Base-by-base conservation (phyloP, 768 basidiomycete species). In the Boletus rubroflammeus region DNA sequence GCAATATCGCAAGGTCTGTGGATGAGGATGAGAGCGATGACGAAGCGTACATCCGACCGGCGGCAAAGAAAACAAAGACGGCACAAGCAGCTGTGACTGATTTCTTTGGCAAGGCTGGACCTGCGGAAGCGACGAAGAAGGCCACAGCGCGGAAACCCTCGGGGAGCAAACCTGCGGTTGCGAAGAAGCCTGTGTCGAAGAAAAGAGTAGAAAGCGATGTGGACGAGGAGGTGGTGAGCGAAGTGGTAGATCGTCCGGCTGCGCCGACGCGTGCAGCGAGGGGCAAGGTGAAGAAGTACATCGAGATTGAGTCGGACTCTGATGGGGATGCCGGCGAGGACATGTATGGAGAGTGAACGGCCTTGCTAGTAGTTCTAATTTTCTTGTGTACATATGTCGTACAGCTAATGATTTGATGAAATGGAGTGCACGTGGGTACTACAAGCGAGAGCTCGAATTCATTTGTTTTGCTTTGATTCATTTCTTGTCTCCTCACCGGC, bases 201-300 rank as follows among this genome's bases (percentile, higher is more conserved):
- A 73, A 72, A 61, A 65, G 65, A 34, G 68, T 70, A 19, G 71
- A 70, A 31, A 71, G 71, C 34, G 77, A 78, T 25, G 76, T 78
- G 44, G 78, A 81, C 10, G 80, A 78, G 23, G 68, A 42, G 38
- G 10, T 61, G n/a, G 67, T 75, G 56, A 78, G 79, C 38, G 79
- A 77, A 11, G 60, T 73, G 17, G 72, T 72, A 7, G n/a, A n/a
- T n/a, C 79, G 78, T 3, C 61, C 68, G 11, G 64, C 70, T 19
- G 72, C 74, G 23, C 76, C 80, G 13, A 73, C 74, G 50, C 78
- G 84, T 25, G 74, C 79, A n/a, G 78, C 77, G 11, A 67, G 77
- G 52, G 75, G 72, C 9, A 72, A 74, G 40, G 63, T 76, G 50
- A 84, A 83, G 76, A 82, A 83, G 58, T 88, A 84, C 68, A 74